These are phyloP conservation scores for Myxozyma neotropica DNA, from an alignment of 805 yeast species.

Conservation along the genomic window DNA sequence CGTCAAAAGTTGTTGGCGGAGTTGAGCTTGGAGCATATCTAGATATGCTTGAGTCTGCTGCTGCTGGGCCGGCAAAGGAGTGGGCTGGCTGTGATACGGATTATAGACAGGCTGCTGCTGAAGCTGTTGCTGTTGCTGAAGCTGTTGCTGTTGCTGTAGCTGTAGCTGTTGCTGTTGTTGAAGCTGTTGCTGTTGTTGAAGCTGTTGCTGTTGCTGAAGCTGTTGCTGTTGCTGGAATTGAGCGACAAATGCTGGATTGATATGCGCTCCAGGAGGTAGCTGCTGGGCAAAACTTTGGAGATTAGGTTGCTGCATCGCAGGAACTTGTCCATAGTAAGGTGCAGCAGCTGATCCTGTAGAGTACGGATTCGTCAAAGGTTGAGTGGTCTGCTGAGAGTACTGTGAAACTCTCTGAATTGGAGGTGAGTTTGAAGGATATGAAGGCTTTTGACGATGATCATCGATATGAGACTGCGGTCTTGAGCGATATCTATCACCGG, in stretches of 20 bases:
- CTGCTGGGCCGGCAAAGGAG: slow-evolving; percentile 3
- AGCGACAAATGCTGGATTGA: slow-evolving; percentile 32
- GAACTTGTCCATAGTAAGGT: neutral
- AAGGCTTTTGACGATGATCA: neutral
- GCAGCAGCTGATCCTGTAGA: neutral
- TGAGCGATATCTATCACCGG: neutral
- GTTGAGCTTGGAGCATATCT: slow-evolving; percentile 9
- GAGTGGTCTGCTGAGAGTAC: neutral
- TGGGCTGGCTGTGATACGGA: neutral
- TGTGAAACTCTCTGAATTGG: neutral
- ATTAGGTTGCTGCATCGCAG: neutral
- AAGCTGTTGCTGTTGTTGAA: neutral
- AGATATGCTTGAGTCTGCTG: slow-evolving; percentile 11
- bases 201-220: slow-evolving; percentile 3
- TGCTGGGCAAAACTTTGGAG: slow-evolving; percentile 15
- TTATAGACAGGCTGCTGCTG: slow-evolving; percentile 4
- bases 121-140: neutral
- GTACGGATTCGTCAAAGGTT: neutral
- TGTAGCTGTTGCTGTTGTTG: slow-evolving; percentile 1
- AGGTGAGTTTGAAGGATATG: neutral
- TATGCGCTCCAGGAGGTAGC: slow-evolving; percentile 31
- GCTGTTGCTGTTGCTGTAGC: slow-evolving; percentile 3
- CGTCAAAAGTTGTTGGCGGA: slow-evolving; percentile 12
- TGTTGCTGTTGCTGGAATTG: slow-evolving; percentile 7
- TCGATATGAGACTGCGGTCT: neutral